These are phyloP conservation scores for Phytopythium boreale DNA, from an alignment of 352 stramenopile genomes.

Conservation along the genomic window DNA sequence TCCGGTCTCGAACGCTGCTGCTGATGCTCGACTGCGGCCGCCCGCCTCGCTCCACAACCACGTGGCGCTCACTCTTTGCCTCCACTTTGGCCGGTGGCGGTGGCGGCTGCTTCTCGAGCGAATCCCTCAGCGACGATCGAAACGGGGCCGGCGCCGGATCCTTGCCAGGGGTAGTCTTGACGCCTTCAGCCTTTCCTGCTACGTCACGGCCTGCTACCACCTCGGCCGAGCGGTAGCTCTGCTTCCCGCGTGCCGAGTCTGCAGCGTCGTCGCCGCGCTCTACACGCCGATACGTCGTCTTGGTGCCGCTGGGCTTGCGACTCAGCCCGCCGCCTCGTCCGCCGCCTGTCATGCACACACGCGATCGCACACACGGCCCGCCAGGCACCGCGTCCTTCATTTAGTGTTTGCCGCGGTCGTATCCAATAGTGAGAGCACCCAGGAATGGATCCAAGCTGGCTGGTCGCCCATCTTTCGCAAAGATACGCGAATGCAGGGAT, in stretches of 20 bases:
- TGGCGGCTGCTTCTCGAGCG: slow-evolving; percentile 15
- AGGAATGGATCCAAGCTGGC: not conserved
- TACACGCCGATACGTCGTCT: slow-evolving; percentile 43
- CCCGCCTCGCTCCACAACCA: slow-evolving; percentile 14
- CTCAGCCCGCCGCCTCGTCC: slow-evolving; percentile 20
- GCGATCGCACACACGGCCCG: not conserved
- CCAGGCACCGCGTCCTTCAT: not conserved
- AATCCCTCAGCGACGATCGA: slow-evolving; percentile 47
- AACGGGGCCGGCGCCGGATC: slow-evolving; percentile 20
- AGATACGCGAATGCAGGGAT: not conserved
- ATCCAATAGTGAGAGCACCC: not conserved
- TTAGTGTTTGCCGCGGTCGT: not conserved
- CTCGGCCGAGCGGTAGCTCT: slow-evolving; percentile 11
- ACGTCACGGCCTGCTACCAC: slow-evolving; percentile 13
- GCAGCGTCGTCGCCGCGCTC: slow-evolving; percentile 13
- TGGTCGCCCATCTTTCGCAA: not conserved
- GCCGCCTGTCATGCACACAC: slow-evolving; percentile 18
- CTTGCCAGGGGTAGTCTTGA: not conserved
- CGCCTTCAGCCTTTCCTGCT: not conserved
- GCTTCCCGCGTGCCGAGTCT: not conserved
- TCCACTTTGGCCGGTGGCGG: slow-evolving; percentile 14
- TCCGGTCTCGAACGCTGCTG: slow-evolving; percentile 6
- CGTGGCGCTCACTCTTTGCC: slow-evolving; percentile 11
- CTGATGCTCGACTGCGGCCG: slow-evolving; percentile 10
- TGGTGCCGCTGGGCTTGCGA: slow-evolving; percentile 17